These are phyloP conservation scores for Macroventuria anomochaeta DNA, from an alignment of 2,329 filamentous ascomycete genomes.

Conservation along the genomic window DNA sequence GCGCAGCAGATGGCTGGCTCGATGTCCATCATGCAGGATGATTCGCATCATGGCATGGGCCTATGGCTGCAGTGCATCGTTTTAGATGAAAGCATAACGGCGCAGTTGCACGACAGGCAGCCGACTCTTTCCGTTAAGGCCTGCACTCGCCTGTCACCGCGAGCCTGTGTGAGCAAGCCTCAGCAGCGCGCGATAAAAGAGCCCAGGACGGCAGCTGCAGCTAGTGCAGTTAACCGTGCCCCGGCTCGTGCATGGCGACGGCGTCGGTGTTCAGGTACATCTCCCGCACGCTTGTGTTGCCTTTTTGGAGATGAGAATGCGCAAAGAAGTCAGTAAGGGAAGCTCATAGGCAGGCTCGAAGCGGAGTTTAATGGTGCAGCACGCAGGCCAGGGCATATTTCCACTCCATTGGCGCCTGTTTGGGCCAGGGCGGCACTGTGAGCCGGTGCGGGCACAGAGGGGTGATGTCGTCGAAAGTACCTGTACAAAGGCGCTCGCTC, in stretches of 20 bases:
- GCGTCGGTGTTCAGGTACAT: slow-evolving; percentile 39
- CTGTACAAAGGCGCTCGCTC: slow-evolving; percentile 29
- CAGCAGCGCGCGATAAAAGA: slow-evolving; percentile 24
- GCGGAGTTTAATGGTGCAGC: background rate
- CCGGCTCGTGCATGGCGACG: slow-evolving; percentile 31
- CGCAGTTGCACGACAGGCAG: slow-evolving; percentile 33
- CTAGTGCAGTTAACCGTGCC: slow-evolving; percentile 32
- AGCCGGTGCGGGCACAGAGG: slow-evolving; percentile 13
- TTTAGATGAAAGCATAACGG: slow-evolving; percentile 40
- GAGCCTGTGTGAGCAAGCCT: slow-evolving; percentile 9
- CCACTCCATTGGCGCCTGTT: slow-evolving; percentile 2
- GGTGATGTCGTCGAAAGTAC: slow-evolving; percentile 24
- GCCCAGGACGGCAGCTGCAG: slow-evolving; percentile 30
- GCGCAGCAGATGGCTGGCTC: slow-evolving; percentile 29
- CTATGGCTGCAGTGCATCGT: slow-evolving; percentile 25
- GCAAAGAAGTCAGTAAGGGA: background rate
- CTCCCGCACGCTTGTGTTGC: slow-evolving; percentile 31
- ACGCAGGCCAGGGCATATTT: background rate
- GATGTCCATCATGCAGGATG: slow-evolving; percentile 28
- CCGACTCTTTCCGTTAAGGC: slow-evolving; percentile 36
- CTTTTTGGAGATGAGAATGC: slow-evolving; percentile 7
- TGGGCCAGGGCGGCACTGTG: slow-evolving; percentile 12
- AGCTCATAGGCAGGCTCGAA: background rate
- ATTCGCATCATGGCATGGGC: slow-evolving; percentile 32
- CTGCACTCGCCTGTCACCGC: slow-evolving; percentile 20